Percentiles rank a stretch among this genome's conserved stretches.
Evolutionary conservation across 2,329 filamentous ascomycete genomes (phyloP).

Genomic region (Nigrospora osmanthi): DNA sequence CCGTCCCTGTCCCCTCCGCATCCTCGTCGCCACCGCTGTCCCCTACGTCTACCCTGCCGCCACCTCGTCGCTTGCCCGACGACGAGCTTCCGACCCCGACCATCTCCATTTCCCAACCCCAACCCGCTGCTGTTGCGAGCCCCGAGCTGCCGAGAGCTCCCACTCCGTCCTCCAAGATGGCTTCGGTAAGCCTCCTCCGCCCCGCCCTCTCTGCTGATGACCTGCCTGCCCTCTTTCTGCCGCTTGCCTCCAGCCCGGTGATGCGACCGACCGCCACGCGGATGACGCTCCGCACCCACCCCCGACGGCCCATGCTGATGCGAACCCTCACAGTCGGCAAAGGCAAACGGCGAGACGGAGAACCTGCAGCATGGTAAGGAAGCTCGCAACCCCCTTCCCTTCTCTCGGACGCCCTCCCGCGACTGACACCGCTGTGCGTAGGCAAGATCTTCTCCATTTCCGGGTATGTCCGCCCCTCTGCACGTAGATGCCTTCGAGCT

Average conservation of each 20-base stretch:
- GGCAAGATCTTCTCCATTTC: constrained; percentile 56
- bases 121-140: constrained; percentile 5
- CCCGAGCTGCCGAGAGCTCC: constrained; percentile 12
- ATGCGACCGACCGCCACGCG: too few species aligned
- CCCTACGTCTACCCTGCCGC: constrained; percentile 19
- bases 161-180: constrained; percentile 37
- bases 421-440: constrained; percentile 6
- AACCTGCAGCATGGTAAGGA: constrained; percentile 19
- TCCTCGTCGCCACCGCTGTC: constrained; percentile 17
- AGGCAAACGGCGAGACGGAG: constrained; percentile 22
- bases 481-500: constrained; percentile 26
- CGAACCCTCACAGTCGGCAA: constrained; percentile 6
- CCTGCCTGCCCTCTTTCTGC: not conserved
- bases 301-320: too few species aligned
- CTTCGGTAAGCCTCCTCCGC: constrained; percentile 40
- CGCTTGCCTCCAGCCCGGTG: too few species aligned
- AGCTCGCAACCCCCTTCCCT: not conserved
- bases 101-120: constrained; percentile 12
- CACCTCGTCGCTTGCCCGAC: constrained; percentile 14
- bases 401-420: not conserved
- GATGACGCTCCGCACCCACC: not conserved
- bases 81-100: constrained; percentile 17
- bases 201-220: constrained; percentile 7
- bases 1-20: constrained; percentile 15
- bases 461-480: constrained; percentile 27